Percentiles rank a stretch among this genome's conserved stretches.
Conservation (phyloP, 768 basidiomycete genomes). For the Xerocomellus intermedius region DNA sequence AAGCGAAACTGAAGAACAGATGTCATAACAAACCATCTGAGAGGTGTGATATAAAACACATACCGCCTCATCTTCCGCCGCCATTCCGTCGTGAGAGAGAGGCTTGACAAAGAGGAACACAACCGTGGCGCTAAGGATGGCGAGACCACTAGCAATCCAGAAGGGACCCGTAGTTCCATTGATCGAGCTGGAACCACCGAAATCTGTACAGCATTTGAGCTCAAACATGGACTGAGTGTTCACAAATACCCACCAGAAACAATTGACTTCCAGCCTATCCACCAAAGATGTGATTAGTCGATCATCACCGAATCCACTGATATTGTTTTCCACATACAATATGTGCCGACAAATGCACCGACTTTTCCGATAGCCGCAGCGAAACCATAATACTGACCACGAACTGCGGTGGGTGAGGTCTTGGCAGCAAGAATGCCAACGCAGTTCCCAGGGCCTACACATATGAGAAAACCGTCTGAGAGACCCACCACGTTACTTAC, state of each 20-base stretch:
- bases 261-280: slow-evolving; percentile 62
- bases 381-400: slow-evolving; percentile 82
- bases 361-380: slow-evolving; percentile 87
- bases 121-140: slow-evolving; percentile 72
- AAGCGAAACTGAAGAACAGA: slow-evolving; percentile 61
- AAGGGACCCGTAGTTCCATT: slow-evolving; percentile 82
- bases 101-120: slow-evolving; percentile 74
- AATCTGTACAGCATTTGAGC: slow-evolving; percentile 37
- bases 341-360: slow-evolving; percentile 82
- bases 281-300: slow-evolving; percentile 1
- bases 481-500: slow-evolving; percentile 32
- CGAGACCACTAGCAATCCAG: slow-evolving; percentile 85
- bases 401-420: slow-evolving; percentile 78
- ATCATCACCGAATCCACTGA: not conserved
- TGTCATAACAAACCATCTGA: slow-evolving; percentile 1
- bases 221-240: not conserved
- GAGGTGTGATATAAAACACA: slow-evolving; percentile 19
- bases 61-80: slow-evolving; percentile 66
- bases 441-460: slow-evolving; percentile 75
- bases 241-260: slow-evolving; percentile 47
- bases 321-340: slow-evolving; percentile 48
- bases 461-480: not conserved
- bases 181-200: slow-evolving; percentile 51
- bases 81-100: slow-evolving; percentile 76
- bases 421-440: slow-evolving; percentile 85